A percentile compares a stretch with the other conserved stretches of the same genome.
Evolutionary conservation across 2,329 filamentous ascomycete species (phyloP).

Genomic region (Stemphylium lycopersici): DNA sequence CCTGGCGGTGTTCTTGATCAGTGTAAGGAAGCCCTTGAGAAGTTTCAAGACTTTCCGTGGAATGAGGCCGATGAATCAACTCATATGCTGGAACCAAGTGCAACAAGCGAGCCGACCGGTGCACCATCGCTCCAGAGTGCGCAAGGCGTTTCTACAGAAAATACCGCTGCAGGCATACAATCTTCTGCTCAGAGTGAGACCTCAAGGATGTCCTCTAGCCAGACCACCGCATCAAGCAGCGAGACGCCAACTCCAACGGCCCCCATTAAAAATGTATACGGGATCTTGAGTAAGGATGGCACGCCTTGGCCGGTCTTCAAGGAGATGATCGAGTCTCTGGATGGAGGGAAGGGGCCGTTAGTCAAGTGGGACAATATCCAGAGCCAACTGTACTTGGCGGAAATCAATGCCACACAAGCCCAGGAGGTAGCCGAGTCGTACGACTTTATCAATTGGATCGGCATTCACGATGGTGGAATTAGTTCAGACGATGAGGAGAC

Average conservation of each 20-base stretch:
- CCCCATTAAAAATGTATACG: neutral
- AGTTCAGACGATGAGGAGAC: neutral
- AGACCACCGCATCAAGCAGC: neutral
- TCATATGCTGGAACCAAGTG: neutral
- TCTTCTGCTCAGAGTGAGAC: neutral
- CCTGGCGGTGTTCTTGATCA: constrained; percentile 9
- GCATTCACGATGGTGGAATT: neutral
- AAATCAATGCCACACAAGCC: neutral
- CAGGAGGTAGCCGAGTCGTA: neutral
- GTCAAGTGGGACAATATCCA: neutral
- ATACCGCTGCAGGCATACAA: no score
- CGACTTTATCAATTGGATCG: neutral
- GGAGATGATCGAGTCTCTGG: neutral
- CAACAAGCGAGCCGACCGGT: neutral
- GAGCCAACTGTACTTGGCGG: neutral
- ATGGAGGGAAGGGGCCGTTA: neutral
- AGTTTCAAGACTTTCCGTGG: constrained; percentile 22
- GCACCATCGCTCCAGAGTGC: neutral
- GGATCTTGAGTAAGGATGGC: neutral
- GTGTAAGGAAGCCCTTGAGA: constrained; percentile 11
- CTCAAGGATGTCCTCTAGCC: neutral
- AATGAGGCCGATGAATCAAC: constrained; percentile 8
- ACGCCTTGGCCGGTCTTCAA: neutral
- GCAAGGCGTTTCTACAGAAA: neutral
- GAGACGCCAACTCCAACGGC: neutral